Conservation (phyloP, 2,329 filamentous ascomycete species). For the Colletotrichum cereale region DNA sequence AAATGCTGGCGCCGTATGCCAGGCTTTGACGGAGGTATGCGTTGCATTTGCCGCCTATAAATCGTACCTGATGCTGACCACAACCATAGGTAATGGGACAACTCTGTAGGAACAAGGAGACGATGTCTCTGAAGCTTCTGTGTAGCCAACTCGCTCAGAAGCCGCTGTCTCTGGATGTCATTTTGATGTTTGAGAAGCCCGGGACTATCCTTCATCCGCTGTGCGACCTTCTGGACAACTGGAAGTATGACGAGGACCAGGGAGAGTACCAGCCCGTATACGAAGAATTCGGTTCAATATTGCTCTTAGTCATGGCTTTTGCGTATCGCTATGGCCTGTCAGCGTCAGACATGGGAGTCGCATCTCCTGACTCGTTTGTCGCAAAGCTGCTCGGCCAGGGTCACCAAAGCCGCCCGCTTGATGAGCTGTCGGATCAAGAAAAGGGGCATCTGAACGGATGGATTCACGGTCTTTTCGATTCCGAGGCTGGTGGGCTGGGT, state of each 20-base stretch:
- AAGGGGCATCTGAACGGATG: constrained; percentile 77
- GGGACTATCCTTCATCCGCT: constrained; percentile 78
- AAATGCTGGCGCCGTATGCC: constrained; percentile 87
- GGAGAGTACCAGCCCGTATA: constrained; percentile 88
- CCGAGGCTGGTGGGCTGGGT: constrained; percentile 78
- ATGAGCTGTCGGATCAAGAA: constrained; percentile 74
- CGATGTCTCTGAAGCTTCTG: constrained; percentile 81
- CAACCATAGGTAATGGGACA: constrained; percentile 70
- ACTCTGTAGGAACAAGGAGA: constrained; percentile 80
- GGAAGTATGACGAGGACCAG: constrained; percentile 86
- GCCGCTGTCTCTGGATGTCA: constrained; percentile 78
- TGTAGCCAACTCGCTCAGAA: constrained; percentile 81
- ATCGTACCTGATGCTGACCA: constrained; percentile 20
- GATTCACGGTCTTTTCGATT: constrained; percentile 83
- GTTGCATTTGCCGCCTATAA: background rate
- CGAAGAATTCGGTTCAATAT: constrained; percentile 84
- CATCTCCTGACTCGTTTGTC: constrained; percentile 73
- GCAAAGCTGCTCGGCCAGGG: constrained; percentile 73
- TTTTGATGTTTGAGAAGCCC: constrained; percentile 81
- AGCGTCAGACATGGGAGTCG: constrained; percentile 72
- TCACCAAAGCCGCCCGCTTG: constrained; percentile 66
- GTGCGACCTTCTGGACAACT: constrained; percentile 81
- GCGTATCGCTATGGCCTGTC: constrained; percentile 80
- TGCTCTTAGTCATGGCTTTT: constrained; percentile 80
- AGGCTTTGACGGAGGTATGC: constrained; percentile 78